Evolutionary conservation across 768 basidiomycete genomes (phyloP), one percentile per base, ranked within the genome.

Genomic region (Russula foetens): DNA sequence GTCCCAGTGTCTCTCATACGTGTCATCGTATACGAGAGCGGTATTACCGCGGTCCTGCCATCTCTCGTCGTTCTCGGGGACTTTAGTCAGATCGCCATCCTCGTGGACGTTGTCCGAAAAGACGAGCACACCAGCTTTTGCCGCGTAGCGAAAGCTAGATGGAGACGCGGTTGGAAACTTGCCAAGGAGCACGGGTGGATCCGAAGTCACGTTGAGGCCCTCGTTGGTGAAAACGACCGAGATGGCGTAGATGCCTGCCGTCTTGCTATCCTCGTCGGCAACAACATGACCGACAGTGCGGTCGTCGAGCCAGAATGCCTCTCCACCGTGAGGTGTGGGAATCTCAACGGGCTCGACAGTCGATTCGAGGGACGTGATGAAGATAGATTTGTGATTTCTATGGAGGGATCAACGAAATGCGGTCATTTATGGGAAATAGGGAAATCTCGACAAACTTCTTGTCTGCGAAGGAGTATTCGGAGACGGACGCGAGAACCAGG

Each of bases 101-200:
- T 81, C 73, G 69, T 90, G 87, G 5, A 96, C 92, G 56, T 83
- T 78, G 35, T 90, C 91, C 0, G 92, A 89, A 76, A 99, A 98
- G 7, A 92, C 84, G 39, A 99, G 80, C 48, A 79, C 67, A 17
- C 82, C 82, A 4, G 80, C 75, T n/a, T 73, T 68, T 28, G 75
- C 64, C 29, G 79, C 79, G 69, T 82, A 88, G 54, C 80, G 82
- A 75, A 92, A 92, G 74, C 90, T 90, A 47, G 80, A 73, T 1
- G 82, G 82, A 31, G 81, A 79, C 57, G 81, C 80, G 46, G 85
- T 83, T 9, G 89, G 89, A 69, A 91, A 81, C 39, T 77, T 80
- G 50, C 84, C 88, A 47, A 89, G 75, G 26, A 82, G 72, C 24
- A 72, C 69, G 2, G 82, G 62, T n/a, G 75, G 60, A 49, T 78